Conservation (phyloP, 2,329 filamentous ascomycete genomes). For the Ophiobolus disseminans region DNA sequence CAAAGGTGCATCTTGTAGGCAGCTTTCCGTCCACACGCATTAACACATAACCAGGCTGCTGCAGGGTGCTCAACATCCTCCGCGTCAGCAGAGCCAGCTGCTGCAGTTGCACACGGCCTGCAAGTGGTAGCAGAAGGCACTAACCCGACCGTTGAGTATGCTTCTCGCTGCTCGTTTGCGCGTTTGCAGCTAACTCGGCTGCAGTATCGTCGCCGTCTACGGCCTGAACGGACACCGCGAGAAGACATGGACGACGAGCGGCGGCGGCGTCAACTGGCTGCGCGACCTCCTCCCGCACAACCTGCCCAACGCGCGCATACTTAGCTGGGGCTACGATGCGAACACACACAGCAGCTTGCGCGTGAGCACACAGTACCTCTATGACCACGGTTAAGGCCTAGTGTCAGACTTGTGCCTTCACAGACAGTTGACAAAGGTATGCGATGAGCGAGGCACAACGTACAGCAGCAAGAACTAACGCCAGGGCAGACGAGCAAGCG, state of each 20-base stretch:
- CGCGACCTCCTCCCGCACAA: slow-evolving; percentile 30
- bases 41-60: slow-evolving; percentile 1
- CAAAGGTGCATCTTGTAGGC: slow-evolving; percentile 1
- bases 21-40: not conserved
- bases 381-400: not conserved
- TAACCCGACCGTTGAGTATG: slow-evolving; percentile 3
- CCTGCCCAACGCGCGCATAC: slow-evolving; percentile 41
- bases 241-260: slow-evolving; percentile 29
- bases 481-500: not conserved
- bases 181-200: slow-evolving; percentile 9
- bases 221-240: slow-evolving; percentile 31
- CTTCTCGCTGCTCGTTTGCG: not conserved
- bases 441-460: not conserved
- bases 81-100: not conserved
- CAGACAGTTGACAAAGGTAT: slow-evolving; percentile 16
- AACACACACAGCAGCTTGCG: slow-evolving; percentile 22
- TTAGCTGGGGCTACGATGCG: slow-evolving; percentile 48
- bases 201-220: slow-evolving; percentile 33
- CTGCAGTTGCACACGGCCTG: slow-evolving; percentile 10
- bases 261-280: slow-evolving; percentile 27
- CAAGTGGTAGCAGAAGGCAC: slow-evolving; percentile 19
- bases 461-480: not conserved
- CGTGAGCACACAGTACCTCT: slow-evolving; percentile 16
- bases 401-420: slow-evolving; percentile 8
- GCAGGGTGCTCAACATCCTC: not conserved